phyloP scores from a whole-genome alignment of 1,284 basidiomycete species.

The Gymnopus androsaceus region DNA sequence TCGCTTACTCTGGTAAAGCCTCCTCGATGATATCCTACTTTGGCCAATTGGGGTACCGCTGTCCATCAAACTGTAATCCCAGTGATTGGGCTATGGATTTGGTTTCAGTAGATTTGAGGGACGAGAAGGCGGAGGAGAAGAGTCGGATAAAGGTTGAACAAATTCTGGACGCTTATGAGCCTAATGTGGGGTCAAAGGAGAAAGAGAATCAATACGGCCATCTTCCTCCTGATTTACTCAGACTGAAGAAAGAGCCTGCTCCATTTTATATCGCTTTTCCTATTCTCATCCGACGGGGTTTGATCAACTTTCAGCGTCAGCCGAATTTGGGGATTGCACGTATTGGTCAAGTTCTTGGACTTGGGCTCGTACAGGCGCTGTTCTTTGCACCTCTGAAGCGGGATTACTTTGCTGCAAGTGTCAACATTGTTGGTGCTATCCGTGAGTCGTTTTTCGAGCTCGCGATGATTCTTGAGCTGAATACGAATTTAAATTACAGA shows the following conservation, averaged over 20 bases:
- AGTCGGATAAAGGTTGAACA: constrained; percentile 14
- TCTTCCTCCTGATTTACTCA: constrained; percentile 5
- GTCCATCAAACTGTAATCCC: constrained; percentile 17
- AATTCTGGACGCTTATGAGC: constrained; percentile 11
- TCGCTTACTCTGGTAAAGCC: constrained; percentile 16
- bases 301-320: constrained; percentile 17
- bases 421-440: constrained; percentile 18
- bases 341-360: constrained; percentile 18
- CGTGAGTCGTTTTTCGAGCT: constrained; percentile 12
- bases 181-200: not conserved
- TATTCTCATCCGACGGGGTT: constrained; percentile 15
- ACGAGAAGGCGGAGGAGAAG: constrained; percentile 10
- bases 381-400: constrained; percentile 19
- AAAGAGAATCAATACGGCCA: not conserved
- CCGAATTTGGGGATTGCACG: constrained; percentile 13
- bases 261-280: constrained; percentile 16
- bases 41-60: constrained; percentile 9
- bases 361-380: constrained; percentile 15
- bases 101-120: constrained; percentile 16
- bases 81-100: constrained; percentile 20
- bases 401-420: constrained; percentile 16
- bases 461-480: not conserved
- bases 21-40: constrained; percentile 15
- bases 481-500: not conserved
- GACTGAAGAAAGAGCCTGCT: constrained; percentile 14